Conservation (phyloP, 2,329 filamentous ascomycete genomes). For the Claviceps maximensis region DNA sequence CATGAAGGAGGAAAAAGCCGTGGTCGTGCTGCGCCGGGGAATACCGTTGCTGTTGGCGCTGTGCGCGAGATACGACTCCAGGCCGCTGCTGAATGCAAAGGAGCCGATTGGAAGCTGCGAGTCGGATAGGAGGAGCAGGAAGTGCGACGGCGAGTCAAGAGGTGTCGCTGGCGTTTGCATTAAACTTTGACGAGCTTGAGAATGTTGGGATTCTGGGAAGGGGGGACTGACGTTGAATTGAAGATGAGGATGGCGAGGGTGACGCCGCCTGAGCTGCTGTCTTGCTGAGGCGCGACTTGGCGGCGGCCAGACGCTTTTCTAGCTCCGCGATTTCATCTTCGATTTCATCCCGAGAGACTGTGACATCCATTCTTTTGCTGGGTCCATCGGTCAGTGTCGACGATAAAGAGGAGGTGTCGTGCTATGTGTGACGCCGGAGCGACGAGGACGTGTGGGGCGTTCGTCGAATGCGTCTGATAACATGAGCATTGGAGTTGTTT, state of each 20-base stretch:
- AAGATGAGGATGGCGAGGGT: background rate
- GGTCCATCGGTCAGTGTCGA: slow-evolving; percentile 14
- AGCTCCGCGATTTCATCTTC: slow-evolving; percentile 45
- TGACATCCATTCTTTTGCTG: slow-evolving; percentile 7
- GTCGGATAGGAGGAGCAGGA: slow-evolving; percentile 65
- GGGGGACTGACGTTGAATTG: background rate
- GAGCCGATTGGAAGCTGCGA: slow-evolving; percentile 71
- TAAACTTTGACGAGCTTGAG: too few relatives aligned
- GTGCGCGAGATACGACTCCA: slow-evolving; percentile 74
- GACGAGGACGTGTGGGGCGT: background rate
- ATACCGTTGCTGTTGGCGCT: too few relatives aligned
- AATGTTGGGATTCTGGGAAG: background rate
- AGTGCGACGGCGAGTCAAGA: slow-evolving; percentile 33
- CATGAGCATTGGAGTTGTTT: too few relatives aligned
- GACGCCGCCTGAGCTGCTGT: background rate
- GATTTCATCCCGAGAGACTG: slow-evolving; percentile 16
- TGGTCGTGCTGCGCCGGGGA: slow-evolving; percentile 14
- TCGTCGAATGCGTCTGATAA: background rate
- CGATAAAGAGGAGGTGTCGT: background rate
- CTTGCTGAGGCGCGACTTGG: slow-evolving; percentile 27
- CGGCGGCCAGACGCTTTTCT: slow-evolving; percentile 36
- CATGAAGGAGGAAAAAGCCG: slow-evolving; percentile 52
- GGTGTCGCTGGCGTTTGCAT: slow-evolving; percentile 1
- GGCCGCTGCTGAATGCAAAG: slow-evolving; percentile 74
- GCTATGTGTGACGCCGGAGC: background rate